Conservation (phyloP, 352 stramenopile genomes). For the Phytophthora brassicae region DNA sequence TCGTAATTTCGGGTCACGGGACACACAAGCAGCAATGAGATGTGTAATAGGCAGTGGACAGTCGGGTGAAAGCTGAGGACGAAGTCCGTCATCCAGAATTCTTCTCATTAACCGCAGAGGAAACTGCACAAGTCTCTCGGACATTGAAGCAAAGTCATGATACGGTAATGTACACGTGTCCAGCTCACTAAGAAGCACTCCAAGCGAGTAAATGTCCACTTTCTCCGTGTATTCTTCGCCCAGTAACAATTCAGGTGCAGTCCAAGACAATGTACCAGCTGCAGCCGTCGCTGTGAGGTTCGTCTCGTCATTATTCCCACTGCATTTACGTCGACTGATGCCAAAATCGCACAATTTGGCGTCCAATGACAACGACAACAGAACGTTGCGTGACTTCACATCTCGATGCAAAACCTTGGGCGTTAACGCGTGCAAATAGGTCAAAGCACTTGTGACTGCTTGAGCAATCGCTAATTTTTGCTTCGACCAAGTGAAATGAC, state of each 20-base stretch:
- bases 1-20: constrained; percentile 48
- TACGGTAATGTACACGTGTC: constrained; percentile 77
- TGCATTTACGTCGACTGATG: constrained; percentile 56
- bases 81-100: constrained; percentile 59
- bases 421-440: constrained; percentile 74
- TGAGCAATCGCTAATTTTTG: constrained; percentile 60
- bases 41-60: constrained; percentile 65
- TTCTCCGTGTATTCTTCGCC: constrained; percentile 74
- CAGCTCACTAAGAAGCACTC: constrained; percentile 71
- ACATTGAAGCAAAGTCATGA: constrained; percentile 48
- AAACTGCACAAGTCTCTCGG: constrained; percentile 45
- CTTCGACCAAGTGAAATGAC: constrained; percentile 52
- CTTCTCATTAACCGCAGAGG: constrained; percentile 61
- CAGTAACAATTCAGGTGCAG: constrained; percentile 58
- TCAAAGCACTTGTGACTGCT: constrained; percentile 61
- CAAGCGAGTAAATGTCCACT: constrained; percentile 79
- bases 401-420: constrained; percentile 87
- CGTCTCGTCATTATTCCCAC: constrained; percentile 31
- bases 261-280: constrained; percentile 65
- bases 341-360: constrained; percentile 65
- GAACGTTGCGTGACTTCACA: constrained; percentile 89
- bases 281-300: constrained; percentile 58
- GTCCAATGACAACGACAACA: constrained; percentile 54
- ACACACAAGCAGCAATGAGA: constrained; percentile 57
- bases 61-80: constrained; percentile 49